Evolutionary conservation across 75 land plant genomes (phyloP).

Genomic region (Sequoia sempervirens): DNA sequence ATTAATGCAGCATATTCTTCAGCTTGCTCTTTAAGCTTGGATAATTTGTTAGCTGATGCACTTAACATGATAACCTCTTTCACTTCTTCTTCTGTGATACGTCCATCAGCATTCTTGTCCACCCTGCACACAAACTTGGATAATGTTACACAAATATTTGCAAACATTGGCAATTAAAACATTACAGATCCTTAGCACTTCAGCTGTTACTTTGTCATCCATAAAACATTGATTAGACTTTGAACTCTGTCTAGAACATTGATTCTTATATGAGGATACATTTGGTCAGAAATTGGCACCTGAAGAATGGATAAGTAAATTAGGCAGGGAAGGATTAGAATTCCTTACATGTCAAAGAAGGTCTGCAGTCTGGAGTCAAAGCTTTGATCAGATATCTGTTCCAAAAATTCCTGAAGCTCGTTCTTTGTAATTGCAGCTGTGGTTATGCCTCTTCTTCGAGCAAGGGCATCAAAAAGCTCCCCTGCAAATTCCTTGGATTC

Average conservation of each 20-base stretch:
- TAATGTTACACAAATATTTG: not conserved
- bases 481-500: constrained; percentile 81
- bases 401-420: constrained; percentile 64
- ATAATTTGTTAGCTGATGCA: constrained; percentile 60
- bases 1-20: constrained; percentile 60
- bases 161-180: not conserved
- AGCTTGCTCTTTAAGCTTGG: constrained; percentile 62
- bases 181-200: not conserved
- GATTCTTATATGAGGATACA: not conserved
- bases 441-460: constrained; percentile 43
- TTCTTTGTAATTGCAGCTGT: constrained; percentile 37
- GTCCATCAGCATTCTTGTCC: constrained; percentile 65
- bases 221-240: not conserved
- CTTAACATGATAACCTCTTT: constrained; percentile 67
- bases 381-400: constrained; percentile 61
- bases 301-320: not conserved
- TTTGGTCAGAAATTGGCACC: not conserved
- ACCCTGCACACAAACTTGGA: constrained; percentile 24
- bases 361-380: constrained; percentile 75
- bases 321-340: not conserved
- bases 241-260: not conserved
- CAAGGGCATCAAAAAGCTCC: constrained; percentile 70
- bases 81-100: constrained; percentile 60
- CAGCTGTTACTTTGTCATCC: not conserved
- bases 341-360: constrained; percentile 78